Conservation (phyloP, 2,329 filamentous ascomycete genomes). For the Emergomyces orientalis region DNA sequence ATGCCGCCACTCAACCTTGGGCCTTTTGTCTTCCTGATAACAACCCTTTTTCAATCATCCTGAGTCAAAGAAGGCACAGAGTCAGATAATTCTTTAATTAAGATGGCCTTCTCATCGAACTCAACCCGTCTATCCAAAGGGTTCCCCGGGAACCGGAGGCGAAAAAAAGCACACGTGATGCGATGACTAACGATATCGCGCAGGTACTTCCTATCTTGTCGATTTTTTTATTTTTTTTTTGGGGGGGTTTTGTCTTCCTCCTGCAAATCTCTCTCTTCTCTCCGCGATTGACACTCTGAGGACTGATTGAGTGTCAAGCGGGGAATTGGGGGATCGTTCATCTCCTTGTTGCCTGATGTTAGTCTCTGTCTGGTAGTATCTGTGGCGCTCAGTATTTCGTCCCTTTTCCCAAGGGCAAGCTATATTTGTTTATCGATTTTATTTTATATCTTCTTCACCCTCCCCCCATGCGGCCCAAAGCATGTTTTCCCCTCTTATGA, state of each 20-base stretch:
- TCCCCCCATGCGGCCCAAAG: background rate
- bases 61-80: background rate
- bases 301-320: background rate
- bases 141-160: background rate
- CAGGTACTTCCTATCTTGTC: no score
- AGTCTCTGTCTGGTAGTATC: background rate
- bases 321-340: background rate
- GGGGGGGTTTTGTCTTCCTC: no score
- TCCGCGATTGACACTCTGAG: background rate
- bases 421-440: no score
- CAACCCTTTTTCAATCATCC: background rate
- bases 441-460: no score
- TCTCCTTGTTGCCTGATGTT: background rate
- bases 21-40: background rate
- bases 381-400: background rate
- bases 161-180: background rate
- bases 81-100: background rate
- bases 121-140: background rate
- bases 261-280: constrained; percentile 21
- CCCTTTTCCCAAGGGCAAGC: background rate
- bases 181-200: constrained; percentile 5
- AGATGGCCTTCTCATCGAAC: background rate
- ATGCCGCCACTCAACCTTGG: no score
- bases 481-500: constrained; percentile 10
- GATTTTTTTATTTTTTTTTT: constrained; percentile 18